These are phyloP conservation scores for Chalciporus piperatus DNA, from an alignment of 768 basidiomycete species.

Conservation along the genomic window DNA sequence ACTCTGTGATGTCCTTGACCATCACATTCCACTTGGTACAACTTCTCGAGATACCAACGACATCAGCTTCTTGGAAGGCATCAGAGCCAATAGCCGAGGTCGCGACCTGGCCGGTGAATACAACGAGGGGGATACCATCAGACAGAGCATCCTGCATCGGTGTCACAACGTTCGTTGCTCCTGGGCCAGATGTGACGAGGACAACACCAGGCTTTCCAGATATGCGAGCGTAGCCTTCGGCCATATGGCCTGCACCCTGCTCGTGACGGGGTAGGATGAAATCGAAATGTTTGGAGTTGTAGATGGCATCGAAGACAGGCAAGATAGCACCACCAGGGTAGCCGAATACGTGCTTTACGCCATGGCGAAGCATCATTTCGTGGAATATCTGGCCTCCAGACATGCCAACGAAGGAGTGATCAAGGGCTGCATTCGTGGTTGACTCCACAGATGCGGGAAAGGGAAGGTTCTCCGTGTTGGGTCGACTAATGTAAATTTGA, in stretches of 20 bases:
- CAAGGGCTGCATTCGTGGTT: conserved; percentile 51
- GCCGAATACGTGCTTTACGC: conserved; percentile 94
- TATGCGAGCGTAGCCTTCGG: conserved; percentile 96
- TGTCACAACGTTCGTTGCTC: conserved; percentile 96
- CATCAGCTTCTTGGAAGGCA: conserved; percentile 97
- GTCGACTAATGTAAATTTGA: conserved; percentile 53
- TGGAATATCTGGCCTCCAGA: conserved; percentile 98
- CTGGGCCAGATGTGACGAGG: conserved; percentile 96
- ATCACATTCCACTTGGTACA: conserved; percentile 99
- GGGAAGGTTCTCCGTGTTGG: conserved; percentile 38
- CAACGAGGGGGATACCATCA: conserved; percentile 91
- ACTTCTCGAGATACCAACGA: conserved; percentile 92
- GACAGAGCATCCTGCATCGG: conserved; percentile 97
- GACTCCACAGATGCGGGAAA: conserved; percentile 35
- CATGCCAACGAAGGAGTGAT: conserved; percentile 88
- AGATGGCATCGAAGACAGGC: conserved; percentile 99
- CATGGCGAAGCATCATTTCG: conserved; percentile 99
- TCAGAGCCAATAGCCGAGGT: conserved; percentile 99
- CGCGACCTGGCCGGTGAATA: conserved; percentile 97
- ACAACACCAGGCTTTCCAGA: conserved; percentile 97
- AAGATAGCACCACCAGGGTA: conserved; percentile 98
- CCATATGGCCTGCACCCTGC: conserved; percentile 99
- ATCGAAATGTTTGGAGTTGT: conserved; percentile 92
- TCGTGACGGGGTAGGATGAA: conserved; percentile 96
- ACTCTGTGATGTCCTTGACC: conserved; percentile 95